Conservation (phyloP, 805 yeast genomes). For the Metschnikowia lunata region DNA sequence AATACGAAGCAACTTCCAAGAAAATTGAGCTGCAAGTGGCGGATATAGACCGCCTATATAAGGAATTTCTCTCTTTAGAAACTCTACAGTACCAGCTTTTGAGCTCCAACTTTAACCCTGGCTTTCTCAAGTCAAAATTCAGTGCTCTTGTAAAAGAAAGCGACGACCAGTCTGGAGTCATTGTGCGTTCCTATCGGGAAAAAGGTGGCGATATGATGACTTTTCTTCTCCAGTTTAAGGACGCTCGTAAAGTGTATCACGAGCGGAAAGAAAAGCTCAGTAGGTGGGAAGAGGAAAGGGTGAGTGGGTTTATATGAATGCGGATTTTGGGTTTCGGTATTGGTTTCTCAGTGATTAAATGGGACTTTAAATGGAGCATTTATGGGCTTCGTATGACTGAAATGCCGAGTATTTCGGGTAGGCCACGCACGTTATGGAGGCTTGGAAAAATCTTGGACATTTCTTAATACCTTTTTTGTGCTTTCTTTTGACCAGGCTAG, state of each 20-base stretch:
- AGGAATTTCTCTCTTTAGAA: constrained; percentile 33
- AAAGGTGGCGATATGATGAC: constrained; percentile 13
- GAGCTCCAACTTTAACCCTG: constrained; percentile 34
- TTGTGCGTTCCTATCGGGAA: constrained; percentile 2
- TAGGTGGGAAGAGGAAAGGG: constrained; percentile 43
- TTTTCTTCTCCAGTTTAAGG: constrained; percentile 21
- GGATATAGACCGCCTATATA: constrained; percentile 23
- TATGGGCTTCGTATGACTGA: no score
- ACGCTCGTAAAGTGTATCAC: constrained; percentile 29
- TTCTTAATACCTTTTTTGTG: no score
- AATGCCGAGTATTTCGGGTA: no score
- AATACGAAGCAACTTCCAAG: constrained; percentile 16
- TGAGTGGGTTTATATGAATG: constrained; percentile 33
- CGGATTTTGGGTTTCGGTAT: no score
- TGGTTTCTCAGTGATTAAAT: no score
- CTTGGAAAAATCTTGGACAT: no score
- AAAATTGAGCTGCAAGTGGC: constrained; percentile 23
- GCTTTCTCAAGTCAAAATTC: constrained; percentile 14
- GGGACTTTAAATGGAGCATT: no score
- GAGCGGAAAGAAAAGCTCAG: constrained; percentile 33
- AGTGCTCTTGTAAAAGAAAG: constrained; percentile 6
- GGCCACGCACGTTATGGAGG: no score
- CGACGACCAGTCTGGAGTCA: constrained; percentile 3
- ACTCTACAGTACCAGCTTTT: constrained; percentile 37
- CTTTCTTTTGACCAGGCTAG: no score